These are phyloP conservation scores for Saccharum spontaneum DNA, from an alignment of 176 grass and related monocot genomes.

Conservation along the genomic window DNA sequence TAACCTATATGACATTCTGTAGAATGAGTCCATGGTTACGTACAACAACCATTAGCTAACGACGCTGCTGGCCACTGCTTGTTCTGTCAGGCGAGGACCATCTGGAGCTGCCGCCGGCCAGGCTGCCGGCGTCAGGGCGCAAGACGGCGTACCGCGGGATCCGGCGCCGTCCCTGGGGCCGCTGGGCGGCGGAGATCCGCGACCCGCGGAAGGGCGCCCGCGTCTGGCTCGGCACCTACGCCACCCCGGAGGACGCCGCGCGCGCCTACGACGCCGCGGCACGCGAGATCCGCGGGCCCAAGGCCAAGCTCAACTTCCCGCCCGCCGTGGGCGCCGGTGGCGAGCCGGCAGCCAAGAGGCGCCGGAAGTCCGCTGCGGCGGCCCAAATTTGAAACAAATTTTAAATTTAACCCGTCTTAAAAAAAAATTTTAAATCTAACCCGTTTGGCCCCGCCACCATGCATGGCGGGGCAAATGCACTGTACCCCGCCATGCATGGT, in stretches of 20 bases:
- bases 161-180: slow-evolving; percentile 73
- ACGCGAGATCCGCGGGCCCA: slow-evolving; percentile 61
- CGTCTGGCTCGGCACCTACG: slow-evolving; percentile 87
- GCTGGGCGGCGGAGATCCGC: slow-evolving; percentile 93
- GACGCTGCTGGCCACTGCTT: no score
- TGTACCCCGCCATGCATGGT: no score
- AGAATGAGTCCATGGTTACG: no score
- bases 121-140: slow-evolving; percentile 38
- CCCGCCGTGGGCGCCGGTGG: not conserved
- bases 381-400: no score
- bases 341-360: not conserved
- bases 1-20: no score
- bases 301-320: slow-evolving; percentile 84
- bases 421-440: no score
- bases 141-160: slow-evolving; percentile 76
- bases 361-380: not conserved
- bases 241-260: slow-evolving; percentile 75
- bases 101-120: not conserved
- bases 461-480: no score
- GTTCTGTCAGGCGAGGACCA: not conserved
- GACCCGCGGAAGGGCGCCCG: slow-evolving; percentile 78
- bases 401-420: no score
- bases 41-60: no score
- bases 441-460: no score
- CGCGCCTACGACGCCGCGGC: slow-evolving; percentile 75